A percentile compares a stretch with the other conserved stretches of the same genome.
Evolutionary conservation across 192 early-diverging fungal genomes (phyloP).

Genomic region (Coemansia sp.): DNA sequence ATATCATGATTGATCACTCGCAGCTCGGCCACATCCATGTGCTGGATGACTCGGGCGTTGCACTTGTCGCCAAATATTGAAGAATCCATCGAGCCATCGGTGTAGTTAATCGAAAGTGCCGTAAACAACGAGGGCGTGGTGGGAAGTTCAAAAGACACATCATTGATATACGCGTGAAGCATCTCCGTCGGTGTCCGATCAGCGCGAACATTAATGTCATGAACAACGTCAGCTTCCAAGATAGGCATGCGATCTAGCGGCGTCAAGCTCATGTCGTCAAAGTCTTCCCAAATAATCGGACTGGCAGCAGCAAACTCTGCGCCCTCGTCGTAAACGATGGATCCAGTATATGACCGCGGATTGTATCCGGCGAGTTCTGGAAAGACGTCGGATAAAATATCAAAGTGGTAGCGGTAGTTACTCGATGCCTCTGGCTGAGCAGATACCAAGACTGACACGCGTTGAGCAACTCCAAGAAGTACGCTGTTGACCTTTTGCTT

Average conservation of each 20-base stretch:
- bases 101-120: slow-evolving; percentile 57
- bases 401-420: slow-evolving; percentile 69
- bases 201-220: slow-evolving; percentile 35
- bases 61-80: slow-evolving; percentile 61
- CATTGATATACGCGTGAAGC: slow-evolving; percentile 74
- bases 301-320: neutral
- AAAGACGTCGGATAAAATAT: slow-evolving; percentile 70
- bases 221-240: slow-evolving; percentile 35
- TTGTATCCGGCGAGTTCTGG: slow-evolving; percentile 57
- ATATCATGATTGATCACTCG: slow-evolving; percentile 68
- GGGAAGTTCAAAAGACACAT: slow-evolving; percentile 62
- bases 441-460: slow-evolving; percentile 76
- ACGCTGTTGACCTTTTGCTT: slow-evolving; percentile 56
- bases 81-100: slow-evolving; percentile 41
- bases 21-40: slow-evolving; percentile 65
- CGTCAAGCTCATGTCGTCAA: slow-evolving; percentile 59
- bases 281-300: slow-evolving; percentile 33
- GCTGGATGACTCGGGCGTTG: slow-evolving; percentile 59
- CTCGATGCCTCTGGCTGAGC: slow-evolving; percentile 55
- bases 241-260: slow-evolving; percentile 44
- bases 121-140: slow-evolving; percentile 63
- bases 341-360: slow-evolving; percentile 53
- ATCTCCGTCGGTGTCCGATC: slow-evolving; percentile 57
- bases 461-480: slow-evolving; percentile 71
- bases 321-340: slow-evolving; percentile 53